phyloP scores from a whole-genome alignment of 2,329 filamentous ascomycete genomes.

The Teratosphaeria nubilosa region DNA sequence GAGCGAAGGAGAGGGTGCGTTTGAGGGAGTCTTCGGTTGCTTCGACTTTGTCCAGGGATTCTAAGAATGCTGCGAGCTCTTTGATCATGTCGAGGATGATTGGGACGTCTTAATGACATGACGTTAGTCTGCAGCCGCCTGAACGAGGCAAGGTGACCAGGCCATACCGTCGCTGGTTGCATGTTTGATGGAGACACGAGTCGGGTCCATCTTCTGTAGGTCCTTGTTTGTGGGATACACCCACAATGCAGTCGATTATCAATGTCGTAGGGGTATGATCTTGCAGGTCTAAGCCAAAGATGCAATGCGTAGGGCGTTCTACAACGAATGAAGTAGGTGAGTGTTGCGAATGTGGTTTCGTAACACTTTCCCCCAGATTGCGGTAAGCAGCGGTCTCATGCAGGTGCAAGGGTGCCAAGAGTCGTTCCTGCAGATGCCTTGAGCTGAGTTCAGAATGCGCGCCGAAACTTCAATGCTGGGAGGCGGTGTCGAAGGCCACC shows the following conservation, averaged over 20 bases:
- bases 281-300: too few relatives aligned
- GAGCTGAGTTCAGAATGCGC: too few relatives aligned
- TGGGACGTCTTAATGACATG: constrained; percentile 54
- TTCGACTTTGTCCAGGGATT: constrained; percentile 61
- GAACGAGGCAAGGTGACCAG: background rate
- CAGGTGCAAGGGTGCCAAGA: background rate
- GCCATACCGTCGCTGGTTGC: background rate
- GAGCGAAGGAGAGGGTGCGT: constrained; percentile 68
- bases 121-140: background rate
- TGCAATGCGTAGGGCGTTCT: background rate
- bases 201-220: background rate
- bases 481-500: background rate
- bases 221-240: background rate
- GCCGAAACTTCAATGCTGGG: background rate
- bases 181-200: background rate
- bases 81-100: constrained; percentile 73
- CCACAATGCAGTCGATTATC: too few relatives aligned
- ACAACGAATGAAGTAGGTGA: background rate
- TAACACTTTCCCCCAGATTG: constrained; percentile 23
- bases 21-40: constrained; percentile 67
- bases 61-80: constrained; percentile 81
- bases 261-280: too few relatives aligned
- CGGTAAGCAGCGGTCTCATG: background rate
- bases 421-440: background rate
- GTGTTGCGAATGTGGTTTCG: constrained; percentile 33